phyloP scores from a whole-genome alignment of 495 filamentous ascomycete genomes.

The Acidiella bohemica region DNA sequence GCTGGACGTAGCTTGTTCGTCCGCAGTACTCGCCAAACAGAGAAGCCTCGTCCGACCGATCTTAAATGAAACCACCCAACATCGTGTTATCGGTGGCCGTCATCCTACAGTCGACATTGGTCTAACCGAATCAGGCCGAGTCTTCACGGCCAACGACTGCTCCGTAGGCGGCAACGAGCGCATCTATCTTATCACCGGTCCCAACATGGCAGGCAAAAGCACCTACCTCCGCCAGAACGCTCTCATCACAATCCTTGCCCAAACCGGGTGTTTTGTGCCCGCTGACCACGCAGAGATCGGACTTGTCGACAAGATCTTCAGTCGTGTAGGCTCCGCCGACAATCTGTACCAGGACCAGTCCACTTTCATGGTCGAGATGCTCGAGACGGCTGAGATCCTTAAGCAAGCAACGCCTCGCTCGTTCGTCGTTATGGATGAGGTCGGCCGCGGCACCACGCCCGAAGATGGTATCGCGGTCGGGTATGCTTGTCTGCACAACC shows the following conservation, averaged over 20 bases:
- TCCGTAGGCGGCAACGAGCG: constrained; percentile 53
- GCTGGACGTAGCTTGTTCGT: constrained; percentile 76
- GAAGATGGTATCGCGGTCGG: constrained; percentile 81
- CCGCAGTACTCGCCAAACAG: constrained; percentile 62
- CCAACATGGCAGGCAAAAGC: constrained; percentile 98
- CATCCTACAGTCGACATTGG: constrained; percentile 83
- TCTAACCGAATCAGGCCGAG: constrained; percentile 62
- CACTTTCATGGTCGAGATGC: constrained; percentile 89
- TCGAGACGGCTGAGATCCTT: constrained; percentile 60
- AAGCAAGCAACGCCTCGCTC: constrained; percentile 50
- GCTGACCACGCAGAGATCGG: constrained; percentile 73
- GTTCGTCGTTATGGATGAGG: constrained; percentile 98
- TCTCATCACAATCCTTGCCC: constrained; percentile 80
- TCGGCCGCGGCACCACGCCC: constrained; percentile 85
- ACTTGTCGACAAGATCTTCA: constrained; percentile 85
- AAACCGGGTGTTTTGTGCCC: constrained; percentile 83
- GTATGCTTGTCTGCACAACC: constrained; percentile 72
- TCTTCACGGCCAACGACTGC: constrained; percentile 80
- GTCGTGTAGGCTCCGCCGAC: constrained; percentile 72
- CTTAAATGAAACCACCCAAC: constrained; percentile 39
- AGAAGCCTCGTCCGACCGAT: constrained; percentile 59
- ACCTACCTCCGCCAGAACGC: constrained; percentile 93
- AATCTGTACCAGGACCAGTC: constrained; percentile 84
- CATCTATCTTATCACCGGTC: constrained; percentile 84
- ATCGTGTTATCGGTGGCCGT: constrained; percentile 66